Base-by-base conservation (phyloP, 768 basidiomycete genomes). In the Cytidiella melzeri region DNA sequence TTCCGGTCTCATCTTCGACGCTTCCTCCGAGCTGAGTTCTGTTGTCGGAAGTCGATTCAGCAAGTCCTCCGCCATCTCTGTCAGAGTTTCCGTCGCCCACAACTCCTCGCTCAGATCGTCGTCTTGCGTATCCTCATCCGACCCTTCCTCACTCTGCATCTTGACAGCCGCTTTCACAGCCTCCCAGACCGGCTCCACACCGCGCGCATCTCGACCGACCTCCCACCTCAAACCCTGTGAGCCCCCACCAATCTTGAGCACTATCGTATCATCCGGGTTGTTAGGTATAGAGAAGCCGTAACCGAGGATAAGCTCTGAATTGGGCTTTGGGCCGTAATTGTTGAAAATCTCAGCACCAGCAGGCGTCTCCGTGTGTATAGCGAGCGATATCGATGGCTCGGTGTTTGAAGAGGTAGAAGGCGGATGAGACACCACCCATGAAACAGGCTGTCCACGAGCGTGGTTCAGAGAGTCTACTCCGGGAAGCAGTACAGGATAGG, bases 281-380 rank as follows among this genome's bases (percentile, higher is more conserved):
- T 80, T 54, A 1, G 76, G 69, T 3, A 94, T 62, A 0, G 87
- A 79, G 67, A 97, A 98, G 1, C 95, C 94, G 60, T 96, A 97
- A 4, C 89, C 92, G 3, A 97, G 75, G 41, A 97, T 80, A 39
- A 97, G 76, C 65, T 94, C 90, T 23, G 89, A 76, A 64, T 95
- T 94, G 0, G 91, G 81, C 62, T 96, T 96, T 0, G 83, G 78
- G 0, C 93, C 94, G 64, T 96, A 96, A 63, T 95, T 95, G 69
- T 93, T 95, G 69, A 84, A 81, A 18, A 94, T 69, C 62, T 92
- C 86, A 21, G 72, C 59, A 13, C 73, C 76, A 1, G 65, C 53
- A 1, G 54, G 53, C 3, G 72, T 67, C 0, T 69, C 43, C 1
- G 58, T 64, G 57, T 84, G 84, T 5, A 76, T 66, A 2, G 87